These are phyloP conservation scores for Pachysandra terminalis DNA, from an alignment of 164 flowering plant genomes.

Conservation along the genomic window DNA sequence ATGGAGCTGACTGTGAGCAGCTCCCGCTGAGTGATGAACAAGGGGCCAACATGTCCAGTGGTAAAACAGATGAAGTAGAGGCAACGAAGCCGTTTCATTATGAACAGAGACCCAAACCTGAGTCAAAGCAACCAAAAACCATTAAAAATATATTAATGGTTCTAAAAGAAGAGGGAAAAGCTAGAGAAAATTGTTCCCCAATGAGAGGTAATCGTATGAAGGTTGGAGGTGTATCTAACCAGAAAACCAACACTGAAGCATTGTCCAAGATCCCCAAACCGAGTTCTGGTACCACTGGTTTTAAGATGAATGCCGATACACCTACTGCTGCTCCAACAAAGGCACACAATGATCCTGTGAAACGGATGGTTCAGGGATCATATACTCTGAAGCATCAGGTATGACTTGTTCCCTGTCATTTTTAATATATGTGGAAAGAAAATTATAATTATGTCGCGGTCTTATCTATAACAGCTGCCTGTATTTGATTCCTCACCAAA, in stretches of 20 bases:
- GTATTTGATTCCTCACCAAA: slow-evolving; percentile 60
- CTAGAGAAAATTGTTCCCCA: slow-evolving; percentile 82
- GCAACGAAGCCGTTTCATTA: slow-evolving; percentile 24
- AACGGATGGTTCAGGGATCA: slow-evolving; percentile 38
- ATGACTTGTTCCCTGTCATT: background rate
- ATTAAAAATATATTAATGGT: slow-evolving; percentile 67
- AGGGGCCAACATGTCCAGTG: slow-evolving; percentile 14
- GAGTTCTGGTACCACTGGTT: slow-evolving; percentile 29
- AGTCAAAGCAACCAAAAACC: slow-evolving; percentile 63
- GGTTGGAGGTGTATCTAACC: slow-evolving; percentile 34
- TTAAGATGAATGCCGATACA: slow-evolving; percentile 48
- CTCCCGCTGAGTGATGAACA: slow-evolving; percentile 34
- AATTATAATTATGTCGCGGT: background rate
- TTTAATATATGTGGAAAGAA: background rate
- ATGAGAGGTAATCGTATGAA: slow-evolving; percentile 63
- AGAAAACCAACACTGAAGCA: slow-evolving; percentile 50
- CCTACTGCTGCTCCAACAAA: slow-evolving; percentile 34
- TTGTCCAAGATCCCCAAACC: slow-evolving; percentile 54
- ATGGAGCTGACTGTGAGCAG: slow-evolving; percentile 42
- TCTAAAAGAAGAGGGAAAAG: slow-evolving; percentile 75
- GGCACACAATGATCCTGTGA: slow-evolving; percentile 41
- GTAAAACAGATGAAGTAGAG: slow-evolving; percentile 36
- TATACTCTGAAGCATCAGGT: slow-evolving; percentile 74
- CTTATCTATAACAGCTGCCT: slow-evolving; percentile 50
- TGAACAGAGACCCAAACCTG: slow-evolving; percentile 35